Conservation (phyloP, 805 yeast genomes). For the Candida easanensis region DNA sequence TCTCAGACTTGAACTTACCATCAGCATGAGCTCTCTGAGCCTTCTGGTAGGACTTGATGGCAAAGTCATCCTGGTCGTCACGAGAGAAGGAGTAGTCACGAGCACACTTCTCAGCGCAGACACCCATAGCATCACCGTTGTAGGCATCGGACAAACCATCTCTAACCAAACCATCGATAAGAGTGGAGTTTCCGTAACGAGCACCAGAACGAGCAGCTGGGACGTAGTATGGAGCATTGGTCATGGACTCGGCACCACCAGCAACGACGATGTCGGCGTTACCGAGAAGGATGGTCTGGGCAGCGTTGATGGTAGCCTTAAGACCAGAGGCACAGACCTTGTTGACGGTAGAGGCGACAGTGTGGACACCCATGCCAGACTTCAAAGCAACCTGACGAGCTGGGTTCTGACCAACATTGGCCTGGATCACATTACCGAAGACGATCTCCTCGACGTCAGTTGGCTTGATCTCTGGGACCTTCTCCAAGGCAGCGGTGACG, state of each 20-base stretch:
- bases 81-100: slow-evolving; percentile 30
- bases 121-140: slow-evolving; percentile 89
- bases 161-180: slow-evolving; percentile 86
- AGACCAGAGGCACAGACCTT: slow-evolving; percentile 97
- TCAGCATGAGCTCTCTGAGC: slow-evolving; percentile 77
- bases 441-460: slow-evolving; percentile 82
- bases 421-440: slow-evolving; percentile 90
- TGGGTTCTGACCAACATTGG: slow-evolving; percentile 95
- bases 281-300: slow-evolving; percentile 87
- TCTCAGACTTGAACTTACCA: slow-evolving; percentile 81
- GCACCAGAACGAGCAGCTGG: slow-evolving; percentile 85
- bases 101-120: slow-evolving; percentile 78
- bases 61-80: slow-evolving; percentile 87
- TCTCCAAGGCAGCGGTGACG: slow-evolving; percentile 80
- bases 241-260: slow-evolving; percentile 98
- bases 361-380: slow-evolving; percentile 78
- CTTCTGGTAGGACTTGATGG: slow-evolving; percentile 78
- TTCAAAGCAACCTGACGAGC: slow-evolving; percentile 96
- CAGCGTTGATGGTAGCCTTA: slow-evolving; percentile 86
- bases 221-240: slow-evolving; percentile 90
- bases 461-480: slow-evolving; percentile 78
- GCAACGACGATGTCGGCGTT: slow-evolving; percentile 90
- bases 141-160: slow-evolving; percentile 96
- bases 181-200: slow-evolving; percentile 76
- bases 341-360: slow-evolving; percentile 88